Evolutionary conservation across 139 green algal genomes (phyloP).

Genomic region (Chlamydomonas sphaeroides): DNA sequence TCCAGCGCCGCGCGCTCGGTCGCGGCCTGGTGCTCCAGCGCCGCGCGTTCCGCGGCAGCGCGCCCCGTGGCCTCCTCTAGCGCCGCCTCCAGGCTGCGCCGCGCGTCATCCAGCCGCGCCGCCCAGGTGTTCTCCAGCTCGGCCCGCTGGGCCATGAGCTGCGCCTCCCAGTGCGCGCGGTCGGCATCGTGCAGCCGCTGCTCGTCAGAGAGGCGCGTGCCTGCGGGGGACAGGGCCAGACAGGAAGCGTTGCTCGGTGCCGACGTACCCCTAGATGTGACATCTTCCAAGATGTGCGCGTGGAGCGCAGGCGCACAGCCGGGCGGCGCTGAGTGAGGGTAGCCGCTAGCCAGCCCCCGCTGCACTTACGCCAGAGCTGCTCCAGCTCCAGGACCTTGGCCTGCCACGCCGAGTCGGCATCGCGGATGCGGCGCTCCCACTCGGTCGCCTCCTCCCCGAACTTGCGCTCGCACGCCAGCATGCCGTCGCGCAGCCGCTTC

Average conservation of each 20-base stretch:
- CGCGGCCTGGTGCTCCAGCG: background rate
- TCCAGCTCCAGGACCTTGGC: constrained; percentile 52
- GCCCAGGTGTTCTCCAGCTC: constrained; percentile 28
- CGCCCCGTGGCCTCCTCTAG: constrained; percentile 16
- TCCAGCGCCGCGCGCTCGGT: constrained; percentile 15
- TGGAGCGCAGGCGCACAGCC: too few relatives aligned
- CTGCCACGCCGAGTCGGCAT: constrained; percentile 43
- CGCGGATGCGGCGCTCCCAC: constrained; percentile 48
- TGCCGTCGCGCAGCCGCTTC: constrained; percentile 51
- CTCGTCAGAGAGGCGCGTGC: constrained; percentile 11
- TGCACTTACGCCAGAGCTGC: constrained; percentile 42
- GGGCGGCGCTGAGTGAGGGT: too few relatives aligned
- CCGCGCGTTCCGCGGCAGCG: constrained; percentile 4
- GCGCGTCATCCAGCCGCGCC: constrained; percentile 14
- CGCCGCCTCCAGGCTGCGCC: constrained; percentile 25
- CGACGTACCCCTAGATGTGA: too few relatives aligned
- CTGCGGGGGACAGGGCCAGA: background rate
- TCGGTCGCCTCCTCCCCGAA: constrained; percentile 49
- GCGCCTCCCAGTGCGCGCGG: constrained; percentile 28
- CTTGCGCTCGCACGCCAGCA: constrained; percentile 51
- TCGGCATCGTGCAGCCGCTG: constrained; percentile 33
- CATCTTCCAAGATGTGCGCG: too few relatives aligned
- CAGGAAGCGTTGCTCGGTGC: too few relatives aligned
- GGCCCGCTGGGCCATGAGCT: constrained; percentile 26
- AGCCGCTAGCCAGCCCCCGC: too few relatives aligned